phyloP scores from a whole-genome alignment of 192 early-diverging fungal species.

The Coemansia sp. region DNA sequence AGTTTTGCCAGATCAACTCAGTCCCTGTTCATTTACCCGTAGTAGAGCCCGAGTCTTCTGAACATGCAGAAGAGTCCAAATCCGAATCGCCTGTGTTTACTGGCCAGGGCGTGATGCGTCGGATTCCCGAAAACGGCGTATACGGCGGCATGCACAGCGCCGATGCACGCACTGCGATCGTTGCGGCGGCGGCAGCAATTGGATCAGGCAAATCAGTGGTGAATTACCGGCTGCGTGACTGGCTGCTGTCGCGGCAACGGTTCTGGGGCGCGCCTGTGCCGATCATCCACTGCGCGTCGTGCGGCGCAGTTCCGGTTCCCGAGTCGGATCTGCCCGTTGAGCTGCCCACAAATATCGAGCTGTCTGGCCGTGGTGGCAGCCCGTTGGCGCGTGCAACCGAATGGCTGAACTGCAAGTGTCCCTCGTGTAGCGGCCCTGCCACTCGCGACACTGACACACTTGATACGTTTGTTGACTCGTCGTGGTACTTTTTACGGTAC shows the following conservation, averaged over 20 bases:
- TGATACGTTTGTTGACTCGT: constrained; percentile 97
- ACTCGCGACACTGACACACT: constrained; percentile 89
- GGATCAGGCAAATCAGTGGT: constrained; percentile 57
- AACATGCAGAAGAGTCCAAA: too few species aligned
- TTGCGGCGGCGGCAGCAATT: constrained; percentile 44
- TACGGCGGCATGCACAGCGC: constrained; percentile 64
- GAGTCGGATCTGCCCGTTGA: constrained; percentile 73
- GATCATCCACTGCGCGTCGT: constrained; percentile 80
- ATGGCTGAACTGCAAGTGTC: constrained; percentile 77
- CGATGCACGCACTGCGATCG: constrained; percentile 59
- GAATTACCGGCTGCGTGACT: constrained; percentile 85
- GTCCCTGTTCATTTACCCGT: constrained; percentile 48
- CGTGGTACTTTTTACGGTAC: constrained; percentile 94
- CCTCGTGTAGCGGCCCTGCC: constrained; percentile 70
- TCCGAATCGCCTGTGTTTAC: constrained; percentile 30
- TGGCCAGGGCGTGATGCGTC: constrained; percentile 60
- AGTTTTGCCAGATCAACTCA: constrained; percentile 61
- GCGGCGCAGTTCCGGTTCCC: constrained; percentile 84
- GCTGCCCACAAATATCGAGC: constrained; percentile 61
- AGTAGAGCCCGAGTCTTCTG: constrained; percentile 32
- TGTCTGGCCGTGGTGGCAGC: constrained; percentile 68
- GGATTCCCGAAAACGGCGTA: constrained; percentile 45
- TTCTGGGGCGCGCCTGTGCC: constrained; percentile 98
- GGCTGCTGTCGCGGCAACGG: constrained; percentile 92
- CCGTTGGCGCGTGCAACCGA: constrained; percentile 63